Percentiles rank a stretch among this genome's conserved stretches.
These are phyloP conservation scores for Didymella sp. DNA, from an alignment of 2,329 filamentous ascomycete species.

Conservation along the genomic window DNA sequence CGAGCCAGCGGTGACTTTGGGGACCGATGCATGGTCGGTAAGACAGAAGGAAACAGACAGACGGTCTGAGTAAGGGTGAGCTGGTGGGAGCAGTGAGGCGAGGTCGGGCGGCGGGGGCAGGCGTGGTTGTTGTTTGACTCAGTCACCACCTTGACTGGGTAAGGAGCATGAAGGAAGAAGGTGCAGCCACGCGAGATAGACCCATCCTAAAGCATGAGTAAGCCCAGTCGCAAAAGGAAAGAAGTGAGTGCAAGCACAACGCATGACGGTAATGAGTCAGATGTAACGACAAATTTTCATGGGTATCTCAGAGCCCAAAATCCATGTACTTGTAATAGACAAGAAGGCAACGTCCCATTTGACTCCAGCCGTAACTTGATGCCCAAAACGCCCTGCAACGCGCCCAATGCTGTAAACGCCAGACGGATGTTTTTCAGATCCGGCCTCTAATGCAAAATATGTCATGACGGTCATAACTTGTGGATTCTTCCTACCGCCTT, in stretches of 20 bases:
- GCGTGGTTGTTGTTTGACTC: not conserved
- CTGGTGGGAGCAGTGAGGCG: not conserved
- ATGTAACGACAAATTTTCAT: not conserved
- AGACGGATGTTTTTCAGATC: slow-evolving; percentile 1
- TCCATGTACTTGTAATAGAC: slow-evolving; percentile 3
- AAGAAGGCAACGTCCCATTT: slow-evolving; percentile 1
- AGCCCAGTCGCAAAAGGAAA: not conserved
- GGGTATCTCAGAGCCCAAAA: slow-evolving; percentile 3
- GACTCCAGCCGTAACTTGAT: slow-evolving; percentile 9
- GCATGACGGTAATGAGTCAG: not conserved
- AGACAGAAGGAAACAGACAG: not conserved
- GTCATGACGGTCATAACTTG: slow-evolving; percentile 15
- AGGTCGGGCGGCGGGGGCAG: too few species aligned
- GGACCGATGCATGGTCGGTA: not conserved
- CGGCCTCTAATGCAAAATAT: slow-evolving; percentile 20
- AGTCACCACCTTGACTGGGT: not conserved
- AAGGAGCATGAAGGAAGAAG: not conserved
- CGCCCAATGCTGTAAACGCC: slow-evolving; percentile 18
- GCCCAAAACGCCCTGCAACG: slow-evolving; percentile 6
- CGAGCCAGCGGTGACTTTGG: not conserved
- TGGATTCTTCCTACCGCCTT: not conserved
- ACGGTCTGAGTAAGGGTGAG: too few species aligned
- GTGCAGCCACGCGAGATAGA: not conserved
- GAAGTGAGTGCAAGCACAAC: not conserved
- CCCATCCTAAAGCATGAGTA: not conserved